Percentiles rank a stretch among this genome's conserved stretches.
phyloP scores from a whole-genome alignment of 2,329 filamentous ascomycete genomes.

The Ophiostoma angusticollis region DNA sequence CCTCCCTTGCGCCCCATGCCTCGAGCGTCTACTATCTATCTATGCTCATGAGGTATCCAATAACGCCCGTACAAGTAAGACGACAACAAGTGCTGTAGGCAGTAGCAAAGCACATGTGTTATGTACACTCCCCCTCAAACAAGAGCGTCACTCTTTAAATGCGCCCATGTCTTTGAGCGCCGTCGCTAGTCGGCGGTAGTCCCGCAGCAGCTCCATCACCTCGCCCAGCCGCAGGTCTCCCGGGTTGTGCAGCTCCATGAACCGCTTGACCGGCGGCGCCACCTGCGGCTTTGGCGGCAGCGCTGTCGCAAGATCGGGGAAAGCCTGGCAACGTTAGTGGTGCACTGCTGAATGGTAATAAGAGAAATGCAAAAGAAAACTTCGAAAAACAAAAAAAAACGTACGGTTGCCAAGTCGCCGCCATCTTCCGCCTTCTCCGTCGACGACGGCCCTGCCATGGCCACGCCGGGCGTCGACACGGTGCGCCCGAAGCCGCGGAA shows the following conservation, averaged over 20 bases:
- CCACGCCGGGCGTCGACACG: constrained; percentile 27
- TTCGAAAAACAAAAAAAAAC: constrained; percentile 13
- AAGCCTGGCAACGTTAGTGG: constrained; percentile 35
- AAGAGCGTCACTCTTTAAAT: constrained; percentile 28
- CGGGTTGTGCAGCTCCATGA: constrained; percentile 58
- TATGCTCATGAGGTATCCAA: no score
- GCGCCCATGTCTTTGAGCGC: constrained; percentile 50
- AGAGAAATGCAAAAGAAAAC: neutral
- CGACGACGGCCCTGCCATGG: constrained; percentile 20
- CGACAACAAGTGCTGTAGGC: no score
- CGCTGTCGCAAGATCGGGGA: constrained; percentile 43
- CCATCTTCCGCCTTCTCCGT: constrained; percentile 32
- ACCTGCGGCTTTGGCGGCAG: constrained; percentile 47
- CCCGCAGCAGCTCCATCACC: constrained; percentile 55
- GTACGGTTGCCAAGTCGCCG: constrained; percentile 44
- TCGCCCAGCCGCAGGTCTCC: constrained; percentile 62
- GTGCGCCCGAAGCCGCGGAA: constrained; percentile 63
- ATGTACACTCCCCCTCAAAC: neutral
- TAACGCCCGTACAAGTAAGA: no score
- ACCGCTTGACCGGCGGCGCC: constrained; percentile 56
- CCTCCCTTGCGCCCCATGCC: no score
- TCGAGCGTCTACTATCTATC: no score
- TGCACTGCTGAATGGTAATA: no score
- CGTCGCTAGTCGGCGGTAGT: constrained; percentile 60
- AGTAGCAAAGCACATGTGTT: no score